Evolutionary conservation across 306 rosid species (phyloP).

Genomic region (Cicer yamashitae): DNA sequence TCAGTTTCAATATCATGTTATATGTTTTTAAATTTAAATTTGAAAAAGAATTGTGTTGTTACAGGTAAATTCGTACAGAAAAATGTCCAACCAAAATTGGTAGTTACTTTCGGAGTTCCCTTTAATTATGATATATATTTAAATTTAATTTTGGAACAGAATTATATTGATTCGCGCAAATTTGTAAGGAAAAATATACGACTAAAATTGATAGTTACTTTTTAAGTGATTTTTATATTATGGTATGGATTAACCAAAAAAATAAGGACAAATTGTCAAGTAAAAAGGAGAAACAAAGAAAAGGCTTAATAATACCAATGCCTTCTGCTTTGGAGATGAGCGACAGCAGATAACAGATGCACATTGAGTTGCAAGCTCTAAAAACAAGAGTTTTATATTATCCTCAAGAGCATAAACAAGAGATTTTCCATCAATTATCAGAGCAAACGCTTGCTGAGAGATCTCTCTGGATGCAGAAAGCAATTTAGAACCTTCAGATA

Average conservation of each 20-base stretch:
- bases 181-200: no score
- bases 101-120: no score
- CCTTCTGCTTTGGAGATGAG: constrained; percentile 96
- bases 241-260: neutral
- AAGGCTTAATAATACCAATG: constrained; percentile 62
- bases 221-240: neutral
- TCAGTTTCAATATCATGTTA: no score
- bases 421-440: constrained; percentile 90
- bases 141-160: no score
- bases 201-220: neutral
- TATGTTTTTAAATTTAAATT: no score
- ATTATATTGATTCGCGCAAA: no score
- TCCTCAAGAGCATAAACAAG: constrained; percentile 67
- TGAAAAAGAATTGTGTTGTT: no score
- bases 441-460: constrained; percentile 68
- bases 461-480: constrained; percentile 59
- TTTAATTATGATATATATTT: no score
- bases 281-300: constrained; percentile 26
- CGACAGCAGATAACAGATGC: constrained; percentile 95
- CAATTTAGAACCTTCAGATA: constrained; percentile 68
- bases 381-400: constrained; percentile 61
- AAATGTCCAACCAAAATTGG: no score
- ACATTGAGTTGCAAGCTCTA: constrained; percentile 74
- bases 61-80: no score
- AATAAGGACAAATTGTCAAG: constrained; percentile 4